These are phyloP conservation scores for Gaultheria prostrata DNA, from an alignment of 148 eudicot species.

Conservation along the genomic window DNA sequence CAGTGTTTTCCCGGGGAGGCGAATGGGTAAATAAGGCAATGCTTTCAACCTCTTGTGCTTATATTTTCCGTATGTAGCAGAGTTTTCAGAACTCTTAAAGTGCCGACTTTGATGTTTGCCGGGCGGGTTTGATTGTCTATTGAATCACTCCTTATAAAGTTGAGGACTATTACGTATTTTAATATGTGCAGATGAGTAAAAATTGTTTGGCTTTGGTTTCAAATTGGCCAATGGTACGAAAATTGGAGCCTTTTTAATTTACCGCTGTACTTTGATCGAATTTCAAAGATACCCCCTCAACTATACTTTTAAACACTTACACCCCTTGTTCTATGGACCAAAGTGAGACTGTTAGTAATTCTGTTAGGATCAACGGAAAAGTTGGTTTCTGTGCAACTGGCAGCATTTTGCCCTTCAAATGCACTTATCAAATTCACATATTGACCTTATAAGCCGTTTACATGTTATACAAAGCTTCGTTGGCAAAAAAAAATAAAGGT, in stretches of 20 bases:
- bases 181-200: not conserved
- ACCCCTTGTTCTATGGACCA: too few relatives aligned
- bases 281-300: too few relatives aligned
- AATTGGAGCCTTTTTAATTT: not conserved
- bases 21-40: not conserved
- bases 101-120: not conserved
- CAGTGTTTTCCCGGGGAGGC: not conserved
- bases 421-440: too few relatives aligned
- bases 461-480: too few relatives aligned
- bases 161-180: not conserved
- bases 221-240: not conserved
- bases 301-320: too few relatives aligned
- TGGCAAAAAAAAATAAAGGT: too few relatives aligned
- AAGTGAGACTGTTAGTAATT: too few relatives aligned
- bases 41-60: not conserved
- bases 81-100: not conserved
- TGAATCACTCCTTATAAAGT: not conserved
- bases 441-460: too few relatives aligned
- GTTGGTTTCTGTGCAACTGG: too few relatives aligned
- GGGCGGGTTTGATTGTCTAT: not conserved
- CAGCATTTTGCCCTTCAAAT: too few relatives aligned
- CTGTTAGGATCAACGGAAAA: too few relatives aligned
- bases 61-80: not conserved
- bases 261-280: too few relatives aligned
- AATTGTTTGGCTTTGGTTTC: not conserved